These are phyloP conservation scores for Termitomyces sp. DNA, from an alignment of 768 basidiomycete genomes.

Conservation along the genomic window DNA sequence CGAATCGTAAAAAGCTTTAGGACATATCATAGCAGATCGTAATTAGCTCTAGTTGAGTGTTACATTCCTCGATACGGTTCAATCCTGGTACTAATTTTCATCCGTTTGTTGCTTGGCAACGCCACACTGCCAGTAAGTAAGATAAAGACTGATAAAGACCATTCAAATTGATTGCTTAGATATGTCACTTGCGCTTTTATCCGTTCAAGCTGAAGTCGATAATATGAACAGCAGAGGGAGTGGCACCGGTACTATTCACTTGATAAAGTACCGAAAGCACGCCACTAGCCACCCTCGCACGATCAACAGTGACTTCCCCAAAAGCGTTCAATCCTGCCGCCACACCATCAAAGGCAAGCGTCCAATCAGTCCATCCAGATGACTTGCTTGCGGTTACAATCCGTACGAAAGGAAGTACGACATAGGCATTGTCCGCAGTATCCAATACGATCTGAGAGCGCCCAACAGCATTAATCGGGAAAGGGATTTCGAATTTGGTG, in stretches of 20 bases:
- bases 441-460: constrained; percentile 45
- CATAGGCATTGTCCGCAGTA: constrained; percentile 37
- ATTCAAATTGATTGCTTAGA: neutral
- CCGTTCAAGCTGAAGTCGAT: constrained; percentile 40
- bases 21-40: no score
- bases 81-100: neutral
- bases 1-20: neutral
- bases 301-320: constrained; percentile 44
- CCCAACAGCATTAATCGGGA: constrained; percentile 38
- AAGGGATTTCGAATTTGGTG: constrained; percentile 45
- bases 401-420: constrained; percentile 39
- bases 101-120: neutral
- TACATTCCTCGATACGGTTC: neutral
- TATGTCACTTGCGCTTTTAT: constrained; percentile 5
- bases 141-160: no score
- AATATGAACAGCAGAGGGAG: constrained; percentile 37
- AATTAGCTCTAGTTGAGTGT: neutral
- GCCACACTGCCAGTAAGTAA: no score
- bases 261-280: constrained; percentile 42
- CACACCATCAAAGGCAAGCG: constrained; percentile 38
- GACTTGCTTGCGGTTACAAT: constrained; percentile 42
- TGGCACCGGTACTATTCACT: constrained; percentile 35
- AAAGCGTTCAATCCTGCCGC: constrained; percentile 38
- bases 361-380: constrained; percentile 45
- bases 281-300: constrained; percentile 33